Percentiles rank a stretch among this genome's conserved stretches.
phyloP scores from a whole-genome alignment of 2,329 filamentous ascomycete genomes.

The Fusarium nurragi region DNA sequence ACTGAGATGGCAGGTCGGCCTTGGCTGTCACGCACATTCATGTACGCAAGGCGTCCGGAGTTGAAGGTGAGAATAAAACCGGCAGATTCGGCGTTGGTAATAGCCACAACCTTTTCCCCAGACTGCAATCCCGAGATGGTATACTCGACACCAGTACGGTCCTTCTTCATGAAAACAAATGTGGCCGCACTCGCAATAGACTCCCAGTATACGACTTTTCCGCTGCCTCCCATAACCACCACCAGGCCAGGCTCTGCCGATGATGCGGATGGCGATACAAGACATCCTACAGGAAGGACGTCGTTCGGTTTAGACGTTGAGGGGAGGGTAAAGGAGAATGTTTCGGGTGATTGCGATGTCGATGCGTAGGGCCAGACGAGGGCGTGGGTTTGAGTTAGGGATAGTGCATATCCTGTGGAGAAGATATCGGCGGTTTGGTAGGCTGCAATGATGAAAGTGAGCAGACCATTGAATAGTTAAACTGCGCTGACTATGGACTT shows the following conservation, averaged over 20 bases:
- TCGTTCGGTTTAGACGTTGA: slow-evolving; percentile 74
- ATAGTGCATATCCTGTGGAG: slow-evolving; percentile 78
- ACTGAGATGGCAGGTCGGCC: slow-evolving; percentile 83
- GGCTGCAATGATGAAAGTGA: slow-evolving; percentile 53
- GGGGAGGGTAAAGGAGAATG: slow-evolving; percentile 82
- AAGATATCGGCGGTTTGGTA: slow-evolving; percentile 73
- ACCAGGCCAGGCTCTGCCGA: slow-evolving; percentile 87
- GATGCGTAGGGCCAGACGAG: slow-evolving; percentile 89
- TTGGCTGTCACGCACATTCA: slow-evolving; percentile 86
- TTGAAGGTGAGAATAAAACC: slow-evolving; percentile 89
- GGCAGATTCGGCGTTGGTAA: slow-evolving; percentile 84
- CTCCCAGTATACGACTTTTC: slow-evolving; percentile 94
- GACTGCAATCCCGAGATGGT: slow-evolving; percentile 77
- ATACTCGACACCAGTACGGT: slow-evolving; percentile 81
- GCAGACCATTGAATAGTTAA: slow-evolving; percentile 4
- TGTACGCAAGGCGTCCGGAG: slow-evolving; percentile 84
- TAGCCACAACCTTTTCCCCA: slow-evolving; percentile 78
- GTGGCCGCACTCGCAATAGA: slow-evolving; percentile 90
- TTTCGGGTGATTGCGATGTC: slow-evolving; percentile 74
- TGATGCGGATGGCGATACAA: slow-evolving; percentile 81
- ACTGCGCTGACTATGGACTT: slow-evolving; percentile 48
- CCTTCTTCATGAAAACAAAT: slow-evolving; percentile 83
- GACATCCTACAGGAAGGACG: slow-evolving; percentile 80
- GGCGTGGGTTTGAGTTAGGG: slow-evolving; percentile 82
- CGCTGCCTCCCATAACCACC: slow-evolving; percentile 82